Evolutionary conservation across 495 filamentous ascomycete species (phyloP).

Genomic region (Talaromyces wortmannii): DNA sequence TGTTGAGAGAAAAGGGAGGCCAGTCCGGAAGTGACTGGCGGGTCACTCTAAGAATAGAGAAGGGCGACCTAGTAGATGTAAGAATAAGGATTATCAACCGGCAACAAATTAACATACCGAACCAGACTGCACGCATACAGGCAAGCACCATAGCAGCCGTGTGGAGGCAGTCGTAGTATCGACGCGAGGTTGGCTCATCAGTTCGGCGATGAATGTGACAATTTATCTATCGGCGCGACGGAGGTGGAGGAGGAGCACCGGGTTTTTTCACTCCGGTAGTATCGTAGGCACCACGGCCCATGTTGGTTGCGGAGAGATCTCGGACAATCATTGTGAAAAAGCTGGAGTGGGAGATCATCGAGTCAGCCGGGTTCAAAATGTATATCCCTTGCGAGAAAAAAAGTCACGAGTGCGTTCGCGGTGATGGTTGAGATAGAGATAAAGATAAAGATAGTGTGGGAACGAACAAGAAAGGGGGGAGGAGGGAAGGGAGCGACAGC

Average conservation of each 20-base stretch:
- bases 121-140: no score
- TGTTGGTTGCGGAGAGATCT: conserved; percentile 42
- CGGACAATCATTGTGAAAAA: conserved; percentile 39
- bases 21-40: not conserved
- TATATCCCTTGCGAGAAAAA: not conserved
- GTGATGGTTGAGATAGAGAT: not conserved
- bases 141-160: not conserved
- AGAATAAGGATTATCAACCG: no score
- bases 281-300: conserved; percentile 55
- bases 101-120: no score
- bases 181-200: not conserved
- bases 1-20: not conserved
- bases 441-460: not conserved
- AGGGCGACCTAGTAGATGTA: no score
- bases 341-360: not conserved
- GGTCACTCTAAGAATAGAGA: no score
- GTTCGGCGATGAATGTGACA: not conserved
- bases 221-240: conserved; percentile 1
- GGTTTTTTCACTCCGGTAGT: conserved; percentile 54
- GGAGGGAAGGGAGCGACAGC: not conserved
- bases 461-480: not conserved
- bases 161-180: not conserved
- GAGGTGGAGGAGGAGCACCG: conserved; percentile 40
- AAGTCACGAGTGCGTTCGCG: not conserved
- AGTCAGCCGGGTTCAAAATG: conserved; percentile 18